Evolutionary conservation across 805 yeast genomes (phyloP), one percentile per base, ranked within the genome.

Genomic region (Scheffersomyces ergatensis): DNA sequence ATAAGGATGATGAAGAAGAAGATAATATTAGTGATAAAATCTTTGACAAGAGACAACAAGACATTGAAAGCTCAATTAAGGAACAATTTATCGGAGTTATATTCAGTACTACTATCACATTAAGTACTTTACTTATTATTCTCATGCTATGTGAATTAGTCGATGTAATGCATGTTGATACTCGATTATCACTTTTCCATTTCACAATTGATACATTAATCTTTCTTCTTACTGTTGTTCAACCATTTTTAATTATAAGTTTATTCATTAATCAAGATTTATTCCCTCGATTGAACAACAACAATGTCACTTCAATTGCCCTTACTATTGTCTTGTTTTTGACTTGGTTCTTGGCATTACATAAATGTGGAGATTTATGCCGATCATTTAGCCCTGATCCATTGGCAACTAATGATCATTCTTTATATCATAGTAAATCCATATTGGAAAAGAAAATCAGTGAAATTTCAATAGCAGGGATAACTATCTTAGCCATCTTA

Each of bases 381-480:
- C 57, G 45, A 25, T 44, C 50, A 6, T 57, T 62, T 38, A 42
- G 53, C 18, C 60, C 59, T 19, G 30, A 49, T 46, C 20, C 39
- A 46, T 8, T 16, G 42, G 21, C 43, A 36, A 26, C 35, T 17
- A 43, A 49, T 29, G 37, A 54, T 12, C 6, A 21, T 21, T 7
- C 6, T 9, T 21, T 7, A 7, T 7, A 21, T 21, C 9, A 6
- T 7, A 21, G 24, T 21, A 51, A 57, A 23, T 51, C 66, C 17
- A 45, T 66, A n/a, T 47, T 71, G n/a, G 70, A 70, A 35, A 55
- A 58, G 15, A 72, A 76, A 39, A 61, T 77, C 33, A 71, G 67
- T 45, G 74, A 76, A 48, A 50, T 77, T 23, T 65, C 74, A 3
- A 53, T 77, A 33, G 60, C 73, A 20, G 83, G 83, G 0, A 70